A percentile compares a stretch with the other conserved stretches of the same genome.
These are phyloP conservation scores for Didymosphaeria variabile DNA, from an alignment of 2,329 filamentous ascomycete genomes.

Conservation along the genomic window DNA sequence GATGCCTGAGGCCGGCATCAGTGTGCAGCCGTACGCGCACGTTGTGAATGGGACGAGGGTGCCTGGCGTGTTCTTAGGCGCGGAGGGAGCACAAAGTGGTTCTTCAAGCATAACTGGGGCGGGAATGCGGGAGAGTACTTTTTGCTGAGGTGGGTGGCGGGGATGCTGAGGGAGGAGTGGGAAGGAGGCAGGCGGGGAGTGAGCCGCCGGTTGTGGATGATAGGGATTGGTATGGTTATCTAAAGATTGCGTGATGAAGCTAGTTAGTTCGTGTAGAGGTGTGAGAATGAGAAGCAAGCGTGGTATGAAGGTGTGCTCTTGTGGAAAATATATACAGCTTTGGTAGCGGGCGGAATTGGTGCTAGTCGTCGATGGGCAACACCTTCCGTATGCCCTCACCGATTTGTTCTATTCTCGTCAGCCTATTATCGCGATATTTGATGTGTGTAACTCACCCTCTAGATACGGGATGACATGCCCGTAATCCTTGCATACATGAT, in stretches of 20 bases:
- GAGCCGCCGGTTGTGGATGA: constrained; percentile 19
- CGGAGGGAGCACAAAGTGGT: constrained; percentile 17
- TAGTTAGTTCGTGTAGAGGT: no score
- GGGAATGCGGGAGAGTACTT: constrained; percentile 27
- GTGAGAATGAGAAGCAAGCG: no score
- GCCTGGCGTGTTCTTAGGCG: constrained; percentile 17
- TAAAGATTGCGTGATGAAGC: constrained; percentile 17
- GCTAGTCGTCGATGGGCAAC: constrained; percentile 20
- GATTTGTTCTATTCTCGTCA: constrained; percentile 16
- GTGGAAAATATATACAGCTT: no score
- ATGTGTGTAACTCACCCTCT: constrained; percentile 16
- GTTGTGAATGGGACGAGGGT: constrained; percentile 7
- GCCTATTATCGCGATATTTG: neutral
- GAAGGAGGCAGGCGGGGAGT: constrained; percentile 13
- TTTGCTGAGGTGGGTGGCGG: constrained; percentile 18
- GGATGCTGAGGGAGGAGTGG: neutral
- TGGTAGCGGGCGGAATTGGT: no score
- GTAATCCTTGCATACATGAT: constrained; percentile 25
- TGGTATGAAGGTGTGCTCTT: no score
- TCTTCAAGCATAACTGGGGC: constrained; percentile 23
- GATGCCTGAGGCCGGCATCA: constrained; percentile 9
- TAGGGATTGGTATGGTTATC: constrained; percentile 21
- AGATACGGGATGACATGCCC: constrained; percentile 21
- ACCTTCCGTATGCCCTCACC: constrained; percentile 16
- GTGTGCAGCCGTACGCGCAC: constrained; percentile 19